These are phyloP conservation scores for Sclerotiophoma versabilis DNA, from an alignment of 2,329 filamentous ascomycete genomes.

Conservation along the genomic window DNA sequence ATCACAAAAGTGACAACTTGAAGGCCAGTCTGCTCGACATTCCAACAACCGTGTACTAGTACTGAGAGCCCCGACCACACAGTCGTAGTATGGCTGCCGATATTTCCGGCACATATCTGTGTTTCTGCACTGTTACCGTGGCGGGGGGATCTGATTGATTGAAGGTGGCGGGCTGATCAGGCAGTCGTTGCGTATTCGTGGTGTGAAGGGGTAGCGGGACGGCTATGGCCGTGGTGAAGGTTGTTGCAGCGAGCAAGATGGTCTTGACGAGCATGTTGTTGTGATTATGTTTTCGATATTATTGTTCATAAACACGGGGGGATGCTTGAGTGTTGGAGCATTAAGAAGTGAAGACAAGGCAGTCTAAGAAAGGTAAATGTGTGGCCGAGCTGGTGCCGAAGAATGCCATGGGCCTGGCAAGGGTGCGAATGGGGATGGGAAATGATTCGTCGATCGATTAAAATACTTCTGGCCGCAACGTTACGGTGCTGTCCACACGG, in stretches of 20 bases:
- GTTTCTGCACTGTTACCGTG: slow-evolving; percentile 1
- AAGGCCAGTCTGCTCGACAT: background rate
- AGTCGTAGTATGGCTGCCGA: background rate
- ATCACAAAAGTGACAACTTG: too few relatives aligned
- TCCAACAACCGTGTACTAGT: background rate
- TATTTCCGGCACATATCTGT: slow-evolving; percentile 11
- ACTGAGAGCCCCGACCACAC: slow-evolving; percentile 1
- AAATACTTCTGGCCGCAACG: background rate
- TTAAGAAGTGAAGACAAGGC: background rate
- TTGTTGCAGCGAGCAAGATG: background rate
- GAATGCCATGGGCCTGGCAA: slow-evolving; percentile 6
- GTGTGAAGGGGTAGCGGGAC: slow-evolving; percentile 11
- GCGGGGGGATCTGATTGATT: background rate
- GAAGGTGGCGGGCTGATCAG: slow-evolving; percentile 7
- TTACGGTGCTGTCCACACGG: background rate
- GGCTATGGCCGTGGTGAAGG: background rate
- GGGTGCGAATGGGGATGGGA: background rate
- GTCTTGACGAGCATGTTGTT: background rate
- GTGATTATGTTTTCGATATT: background rate
- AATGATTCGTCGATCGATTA: background rate
- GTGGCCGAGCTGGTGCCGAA: slow-evolving; percentile 7
- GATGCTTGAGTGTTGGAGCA: too few relatives aligned
- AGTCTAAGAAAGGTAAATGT: background rate
- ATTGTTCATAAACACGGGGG: background rate
- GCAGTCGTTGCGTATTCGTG: slow-evolving; percentile 14